A percentile compares a stretch with the other conserved stretches of the same genome.
Conservation (phyloP, 2,329 filamentous ascomycete genomes). For the Aphanocladium album region DNA sequence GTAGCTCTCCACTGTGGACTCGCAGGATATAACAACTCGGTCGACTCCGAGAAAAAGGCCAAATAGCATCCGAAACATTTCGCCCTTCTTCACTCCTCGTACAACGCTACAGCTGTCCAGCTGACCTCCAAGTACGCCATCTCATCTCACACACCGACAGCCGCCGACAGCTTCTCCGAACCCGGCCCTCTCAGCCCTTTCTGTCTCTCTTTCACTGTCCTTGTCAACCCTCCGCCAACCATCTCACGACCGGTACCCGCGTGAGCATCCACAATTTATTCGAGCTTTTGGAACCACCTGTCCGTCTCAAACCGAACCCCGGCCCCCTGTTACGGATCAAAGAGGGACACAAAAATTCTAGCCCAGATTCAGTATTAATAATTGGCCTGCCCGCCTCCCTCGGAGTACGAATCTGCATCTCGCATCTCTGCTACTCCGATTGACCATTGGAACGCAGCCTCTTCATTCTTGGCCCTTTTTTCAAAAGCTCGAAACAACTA, state of each 20-base stretch:
- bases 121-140: conserved; percentile 4
- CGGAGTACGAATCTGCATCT: neutral
- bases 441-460: neutral
- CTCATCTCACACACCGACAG: conserved; percentile 6
- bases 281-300: neutral
- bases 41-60: neutral
- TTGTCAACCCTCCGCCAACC: neutral
- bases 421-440: conserved; percentile 2
- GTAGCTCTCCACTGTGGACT: neutral
- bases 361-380: conserved; percentile 7
- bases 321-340: conserved; percentile 4
- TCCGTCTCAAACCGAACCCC: conserved; percentile 9
- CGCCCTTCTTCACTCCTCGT: neutral
- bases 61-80: neutral
- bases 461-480: neutral
- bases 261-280: conserved; percentile 11
- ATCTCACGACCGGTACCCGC: conserved; percentile 8
- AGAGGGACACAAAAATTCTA: conserved; percentile 5
- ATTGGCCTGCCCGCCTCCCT: neutral
- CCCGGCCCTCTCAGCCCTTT: neutral
- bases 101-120: neutral
- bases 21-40: neutral
- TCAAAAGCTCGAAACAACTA: too few species aligned
- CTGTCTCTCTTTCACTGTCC: too few species aligned
- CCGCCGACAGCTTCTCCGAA: conserved; percentile 3